Evolutionary conservation across 345 rosid genomes (phyloP), one percentile per base, ranked within the genome.

Genomic region (Mangifera indica): DNA sequence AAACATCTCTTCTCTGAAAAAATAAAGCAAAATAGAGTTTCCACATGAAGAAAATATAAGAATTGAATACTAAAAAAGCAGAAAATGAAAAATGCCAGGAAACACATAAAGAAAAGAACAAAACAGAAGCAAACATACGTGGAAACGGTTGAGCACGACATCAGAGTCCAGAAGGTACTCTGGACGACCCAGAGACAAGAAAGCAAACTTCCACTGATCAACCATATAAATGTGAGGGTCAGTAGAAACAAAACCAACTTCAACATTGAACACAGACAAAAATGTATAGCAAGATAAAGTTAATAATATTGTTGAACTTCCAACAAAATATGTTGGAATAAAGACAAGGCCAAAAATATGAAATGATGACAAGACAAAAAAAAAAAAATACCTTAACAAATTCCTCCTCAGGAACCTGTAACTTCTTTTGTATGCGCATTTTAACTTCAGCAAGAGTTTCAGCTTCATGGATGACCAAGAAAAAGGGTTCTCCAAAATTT

Each of bases 401-500:
- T 60, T 93, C 99, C 67, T 95, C 97, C 75, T 95, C 99, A 67
- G 91, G 84, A 79, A 92, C 88, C 78, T 83, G 90, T 72, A 95
- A 79, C 73, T 92, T 95, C 82, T 86, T 92, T 69, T 91, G 99
- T 76, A 92, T 73, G 65, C 97, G 90, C 52, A 62, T 70, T 81
- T 91, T 95, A 25, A 88, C 85, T 75, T 89, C 96, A 78, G 88
- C 86, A 69, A 95, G 79, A 29, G 89, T 95, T 81, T 95, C 99
- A 72, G 91, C 93, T 76, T 92, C 99, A 72, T 79, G 97, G 79
- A 95, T 89, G 44, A 91, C 96, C 83, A 92, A 78, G 82, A 95
- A 89, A 84, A 95, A 95, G 13, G 99, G 99, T 71, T 95, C 99
- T 3, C 99, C 99, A 61, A 95, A 95, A 76, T 92, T 91, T 67